phyloP scores from a whole-genome alignment of 495 filamentous ascomycete species.

The Neurospora discreta region DNA sequence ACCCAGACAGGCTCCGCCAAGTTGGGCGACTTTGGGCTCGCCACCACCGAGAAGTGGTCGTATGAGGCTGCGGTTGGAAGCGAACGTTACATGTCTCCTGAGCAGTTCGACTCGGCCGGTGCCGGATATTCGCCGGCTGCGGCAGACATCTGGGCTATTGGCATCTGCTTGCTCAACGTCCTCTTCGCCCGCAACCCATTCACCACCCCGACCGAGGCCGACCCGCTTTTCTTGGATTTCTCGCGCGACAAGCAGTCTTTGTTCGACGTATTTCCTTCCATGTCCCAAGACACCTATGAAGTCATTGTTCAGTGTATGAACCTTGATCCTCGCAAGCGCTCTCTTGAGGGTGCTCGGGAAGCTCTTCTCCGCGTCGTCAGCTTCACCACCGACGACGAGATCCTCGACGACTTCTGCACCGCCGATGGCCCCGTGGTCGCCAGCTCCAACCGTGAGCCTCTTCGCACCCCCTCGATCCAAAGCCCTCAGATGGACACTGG shows the following conservation, averaged over 20 bases:
- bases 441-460: constrained; percentile 84
- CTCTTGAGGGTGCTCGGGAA: constrained; percentile 62
- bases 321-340: constrained; percentile 82
- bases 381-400: constrained; percentile 83
- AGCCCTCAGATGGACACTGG: constrained; percentile 70
- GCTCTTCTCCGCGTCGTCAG: constrained; percentile 67
- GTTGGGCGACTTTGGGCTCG: constrained; percentile 91
- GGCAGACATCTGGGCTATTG: constrained; percentile 94
- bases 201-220: constrained; percentile 70
- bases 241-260: constrained; percentile 84
- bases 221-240: constrained; percentile 86
- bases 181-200: constrained; percentile 95
- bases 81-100: constrained; percentile 97
- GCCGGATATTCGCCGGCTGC: constrained; percentile 84
- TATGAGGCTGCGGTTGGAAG: constrained; percentile 88
- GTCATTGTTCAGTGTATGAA: constrained; percentile 80
- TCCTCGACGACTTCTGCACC: constrained; percentile 87
- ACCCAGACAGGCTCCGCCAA: constrained; percentile 80
- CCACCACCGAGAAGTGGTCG: constrained; percentile 76
- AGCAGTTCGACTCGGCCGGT: constrained; percentile 82
- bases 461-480: constrained; percentile 90
- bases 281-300: constrained; percentile 95
- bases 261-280: constrained; percentile 96
- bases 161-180: constrained; percentile 90
- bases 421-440: constrained; percentile 60